Evolutionary conservation across 495 filamentous ascomycete species (phyloP), one percentile per base, ranked within the genome.

Genomic region (Daldinia caldariorum): DNA sequence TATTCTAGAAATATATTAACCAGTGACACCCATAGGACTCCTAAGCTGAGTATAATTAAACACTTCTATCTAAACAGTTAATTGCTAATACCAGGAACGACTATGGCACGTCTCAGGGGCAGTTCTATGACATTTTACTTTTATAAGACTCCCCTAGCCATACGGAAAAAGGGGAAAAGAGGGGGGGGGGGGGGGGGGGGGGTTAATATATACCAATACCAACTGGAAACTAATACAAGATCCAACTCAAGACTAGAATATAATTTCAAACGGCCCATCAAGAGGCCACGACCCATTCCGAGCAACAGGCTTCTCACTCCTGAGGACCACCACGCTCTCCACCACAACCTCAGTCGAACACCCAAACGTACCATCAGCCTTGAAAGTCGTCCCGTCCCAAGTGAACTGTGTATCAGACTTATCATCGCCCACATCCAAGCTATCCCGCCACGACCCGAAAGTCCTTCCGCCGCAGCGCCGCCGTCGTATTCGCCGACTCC

Each of bases 361-460:
- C 1, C 79, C 83, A 60, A 85, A 87, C 1, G 69, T 74, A 81
- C 87, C 86, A 22, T 75, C 76, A 57, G 86, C 79, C 4, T 55
- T 77, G 18, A 89, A 77, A n/a, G 65, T 77, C 20, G 78, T 79
- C 12, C 77, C 66, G 35, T 78, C 70, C 67, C 83, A 89, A 6
- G 79, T 58, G 57, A 89, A 87, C 29, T 76, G 71, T 10, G 88
- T 79, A 39, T 80, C 73, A 2, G 80, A 79, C 5, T 81, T 83
- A 4, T 80, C 84, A 8, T 65, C 69, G 2, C 76, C 66, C 71
- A 87, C 88, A 43, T 83, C 66, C 43, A 90, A 29, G 14, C 84
- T 87, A 63, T 88, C 83, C 16, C 51, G 94, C 79, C 32, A 94
- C 61, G 37, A 95, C 77, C 75, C 89, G 85, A 78, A 94, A 93